phyloP scores from a whole-genome alignment of 345 rosid species.

The Brassica rapa region DNA sequence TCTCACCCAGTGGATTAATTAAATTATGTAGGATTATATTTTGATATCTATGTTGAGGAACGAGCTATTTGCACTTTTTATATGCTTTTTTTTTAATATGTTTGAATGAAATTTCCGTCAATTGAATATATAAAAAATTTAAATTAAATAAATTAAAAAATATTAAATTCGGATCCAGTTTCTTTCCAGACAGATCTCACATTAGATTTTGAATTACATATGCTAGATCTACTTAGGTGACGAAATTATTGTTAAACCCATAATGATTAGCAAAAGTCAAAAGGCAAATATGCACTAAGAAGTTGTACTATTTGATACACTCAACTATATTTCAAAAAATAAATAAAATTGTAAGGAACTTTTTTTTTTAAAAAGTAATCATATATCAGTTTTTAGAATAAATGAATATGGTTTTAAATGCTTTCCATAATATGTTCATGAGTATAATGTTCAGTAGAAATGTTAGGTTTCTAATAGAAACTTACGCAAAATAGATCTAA shows the following conservation, averaged over 20 bases:
- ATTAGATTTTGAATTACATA: not conserved
- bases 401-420: not conserved
- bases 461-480: not conserved
- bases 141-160: no score
- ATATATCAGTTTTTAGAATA: not conserved
- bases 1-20: not conserved
- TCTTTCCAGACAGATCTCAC: not conserved
- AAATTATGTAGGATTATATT: not conserved
- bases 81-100: no score
- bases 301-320: not conserved
- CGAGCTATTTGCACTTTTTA: not conserved
- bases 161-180: not conserved
- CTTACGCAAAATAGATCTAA: not conserved
- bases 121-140: not conserved
- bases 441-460: not conserved
- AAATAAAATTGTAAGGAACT: no score
- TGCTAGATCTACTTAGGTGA: not conserved
- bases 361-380: no score
- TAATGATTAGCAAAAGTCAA: not conserved
- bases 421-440: not conserved
- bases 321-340: not conserved
- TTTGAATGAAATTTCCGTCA: not conserved
- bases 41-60: not conserved
- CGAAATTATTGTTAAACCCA: not conserved
- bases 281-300: not conserved